Conservation (phyloP, 352 stramenopile species). For the Blastocystis sp. region DNA sequence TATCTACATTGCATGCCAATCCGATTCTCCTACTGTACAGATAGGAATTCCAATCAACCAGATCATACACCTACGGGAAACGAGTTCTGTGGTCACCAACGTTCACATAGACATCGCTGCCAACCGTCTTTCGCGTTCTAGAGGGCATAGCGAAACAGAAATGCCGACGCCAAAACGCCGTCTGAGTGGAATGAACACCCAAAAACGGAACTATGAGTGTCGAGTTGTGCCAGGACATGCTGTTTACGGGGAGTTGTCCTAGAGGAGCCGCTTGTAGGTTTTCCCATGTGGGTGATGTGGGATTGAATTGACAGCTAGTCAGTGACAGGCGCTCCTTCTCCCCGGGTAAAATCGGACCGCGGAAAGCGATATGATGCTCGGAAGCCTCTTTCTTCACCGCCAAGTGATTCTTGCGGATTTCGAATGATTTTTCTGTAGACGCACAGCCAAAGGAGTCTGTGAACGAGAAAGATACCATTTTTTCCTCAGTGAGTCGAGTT, state of each 20-base stretch:
- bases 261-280: conserved; percentile 7
- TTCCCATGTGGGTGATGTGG: background rate
- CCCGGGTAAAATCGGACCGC: background rate
- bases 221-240: conserved; percentile 32
- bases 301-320: background rate
- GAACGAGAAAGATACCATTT: background rate
- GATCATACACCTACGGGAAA: conserved; percentile 32
- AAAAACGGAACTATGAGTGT: background rate
- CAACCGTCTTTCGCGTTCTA: background rate
- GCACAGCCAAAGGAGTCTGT: background rate
- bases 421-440: background rate
- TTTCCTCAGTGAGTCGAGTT: conserved; percentile 39
- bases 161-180: background rate
- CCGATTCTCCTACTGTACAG: background rate
- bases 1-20: background rate
- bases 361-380: background rate
- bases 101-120: conserved; percentile 40
- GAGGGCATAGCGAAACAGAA: background rate
- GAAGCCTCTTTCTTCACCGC: background rate
- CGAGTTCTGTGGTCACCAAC: background rate
- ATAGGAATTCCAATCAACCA: conserved; percentile 9
- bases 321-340: background rate
- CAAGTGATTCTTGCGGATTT: background rate
- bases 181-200: background rate
- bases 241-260: conserved; percentile 17